These are phyloP conservation scores for Nannochloris sp. DNA, from an alignment of 139 green algal genomes.

Conservation along the genomic window DNA sequence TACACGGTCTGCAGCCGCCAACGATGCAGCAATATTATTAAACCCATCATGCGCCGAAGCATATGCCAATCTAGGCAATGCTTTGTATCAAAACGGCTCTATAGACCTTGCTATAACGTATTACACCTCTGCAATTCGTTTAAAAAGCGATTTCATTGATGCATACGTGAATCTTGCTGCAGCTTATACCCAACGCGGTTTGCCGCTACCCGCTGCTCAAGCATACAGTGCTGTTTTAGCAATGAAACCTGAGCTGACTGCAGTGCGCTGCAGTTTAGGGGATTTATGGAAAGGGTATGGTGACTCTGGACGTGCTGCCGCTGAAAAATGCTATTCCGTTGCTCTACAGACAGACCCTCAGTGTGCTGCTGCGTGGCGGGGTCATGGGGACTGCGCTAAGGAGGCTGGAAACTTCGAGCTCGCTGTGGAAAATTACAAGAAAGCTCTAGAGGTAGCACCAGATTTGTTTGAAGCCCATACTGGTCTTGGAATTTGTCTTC, in stretches of 20 bases:
- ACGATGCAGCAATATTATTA: conserved; percentile 63
- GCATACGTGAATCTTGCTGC: conserved; percentile 75
- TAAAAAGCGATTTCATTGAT: conserved; percentile 67
- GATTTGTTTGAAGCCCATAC: conserved; percentile 60
- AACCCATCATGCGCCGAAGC: conserved; percentile 39
- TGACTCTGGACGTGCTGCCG: conserved; percentile 18
- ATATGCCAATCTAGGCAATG: conserved; percentile 67
- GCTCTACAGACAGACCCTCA: conserved; percentile 44
- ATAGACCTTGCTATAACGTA: conserved; percentile 77
- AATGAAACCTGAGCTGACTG: conserved; percentile 45
- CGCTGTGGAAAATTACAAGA: conserved; percentile 57
- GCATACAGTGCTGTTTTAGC: conserved; percentile 53
- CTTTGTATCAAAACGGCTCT: conserved; percentile 65
- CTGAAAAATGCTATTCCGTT: conserved; percentile 61
- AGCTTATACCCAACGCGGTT: conserved; percentile 59
- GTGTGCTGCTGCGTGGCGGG: conserved; percentile 67
- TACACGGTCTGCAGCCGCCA: conserved; percentile 53
- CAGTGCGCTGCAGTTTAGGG: conserved; percentile 73
- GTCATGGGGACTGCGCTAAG: conserved; percentile 58
- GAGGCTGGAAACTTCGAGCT: conserved; percentile 45
- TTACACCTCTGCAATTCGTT: conserved; percentile 64
- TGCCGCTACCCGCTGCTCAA: conserved; percentile 53
- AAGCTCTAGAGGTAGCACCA: conserved; percentile 49
- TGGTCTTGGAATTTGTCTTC: conserved; percentile 56
- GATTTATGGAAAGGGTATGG: conserved; percentile 58